Evolutionary conservation across 1,284 basidiomycete genomes (phyloP).

Genomic region (Austroboletus novae-zelandiae): DNA sequence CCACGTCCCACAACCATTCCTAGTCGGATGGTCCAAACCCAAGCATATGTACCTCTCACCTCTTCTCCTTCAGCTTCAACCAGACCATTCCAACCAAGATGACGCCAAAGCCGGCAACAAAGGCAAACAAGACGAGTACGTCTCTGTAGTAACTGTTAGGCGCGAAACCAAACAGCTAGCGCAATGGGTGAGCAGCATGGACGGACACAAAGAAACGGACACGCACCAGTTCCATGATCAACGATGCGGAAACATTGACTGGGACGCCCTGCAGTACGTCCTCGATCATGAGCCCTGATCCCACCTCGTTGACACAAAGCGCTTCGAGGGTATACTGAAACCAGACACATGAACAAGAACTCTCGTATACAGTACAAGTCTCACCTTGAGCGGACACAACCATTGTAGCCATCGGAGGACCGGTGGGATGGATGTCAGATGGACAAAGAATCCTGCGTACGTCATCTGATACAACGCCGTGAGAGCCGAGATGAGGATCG

Average conservation of each 20-base stretch:
- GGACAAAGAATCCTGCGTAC: slow-evolving; percentile 84
- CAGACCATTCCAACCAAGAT: too few relatives aligned
- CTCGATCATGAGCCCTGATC: slow-evolving; percentile 77
- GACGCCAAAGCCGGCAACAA: too few relatives aligned
- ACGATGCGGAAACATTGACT: slow-evolving; percentile 51
- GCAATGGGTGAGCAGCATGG: too few relatives aligned
- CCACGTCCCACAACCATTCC: too few relatives aligned
- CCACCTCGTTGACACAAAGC: slow-evolving; percentile 85
- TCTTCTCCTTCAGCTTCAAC: too few relatives aligned
- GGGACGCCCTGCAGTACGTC: slow-evolving; percentile 81
- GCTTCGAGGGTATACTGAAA: slow-evolving; percentile 80
- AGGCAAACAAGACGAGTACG: too few relatives aligned
- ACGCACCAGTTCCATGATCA: too few relatives aligned
- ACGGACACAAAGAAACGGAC: too few relatives aligned
- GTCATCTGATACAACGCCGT: slow-evolving; percentile 82
- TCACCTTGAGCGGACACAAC: slow-evolving; percentile 58
- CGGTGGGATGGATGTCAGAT: slow-evolving; percentile 75
- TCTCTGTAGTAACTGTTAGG: too few relatives aligned
- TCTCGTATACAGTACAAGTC: background rate
- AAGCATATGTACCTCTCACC: too few relatives aligned
- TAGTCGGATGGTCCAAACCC: too few relatives aligned
- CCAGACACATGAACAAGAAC: slow-evolving; percentile 36
- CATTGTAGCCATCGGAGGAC: slow-evolving; percentile 88
- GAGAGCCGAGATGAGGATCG: slow-evolving; percentile 79
- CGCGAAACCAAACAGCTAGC: too few relatives aligned